Conservation (phyloP, 495 filamentous ascomycete species). For the Aspergillus saccharolyticus region DNA sequence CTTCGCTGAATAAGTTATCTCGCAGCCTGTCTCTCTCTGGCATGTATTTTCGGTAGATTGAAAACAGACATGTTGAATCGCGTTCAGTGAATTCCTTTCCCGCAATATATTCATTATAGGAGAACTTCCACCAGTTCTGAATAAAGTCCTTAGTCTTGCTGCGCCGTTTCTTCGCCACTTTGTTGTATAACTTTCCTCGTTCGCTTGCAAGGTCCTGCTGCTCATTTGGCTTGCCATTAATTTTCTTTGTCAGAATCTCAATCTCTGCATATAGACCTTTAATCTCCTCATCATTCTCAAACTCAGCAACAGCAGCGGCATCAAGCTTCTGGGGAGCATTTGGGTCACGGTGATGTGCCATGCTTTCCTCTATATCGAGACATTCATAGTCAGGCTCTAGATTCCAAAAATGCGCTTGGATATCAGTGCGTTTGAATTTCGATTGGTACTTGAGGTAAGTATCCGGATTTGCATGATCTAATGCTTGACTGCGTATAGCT, state of each 20-base stretch:
- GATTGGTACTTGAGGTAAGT: conserved; percentile 11
- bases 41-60: conserved; percentile 9
- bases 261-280: not conserved
- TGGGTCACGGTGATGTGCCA: conserved; percentile 6
- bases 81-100: conserved; percentile 8
- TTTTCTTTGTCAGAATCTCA: not conserved
- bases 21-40: not conserved
- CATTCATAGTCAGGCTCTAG: conserved; percentile 10
- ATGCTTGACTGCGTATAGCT: conserved; percentile 4
- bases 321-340: conserved; percentile 9
- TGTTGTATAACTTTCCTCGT: conserved; percentile 5
- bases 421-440: not conserved
- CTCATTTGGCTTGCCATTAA: not conserved
- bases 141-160: conserved; percentile 8
- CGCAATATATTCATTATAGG: conserved; percentile 11
- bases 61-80: conserved; percentile 7
- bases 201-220: not conserved
- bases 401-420: conserved; percentile 3
- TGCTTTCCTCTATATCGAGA: conserved; percentile 7
- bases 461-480: conserved; percentile 4
- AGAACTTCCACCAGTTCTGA: conserved; percentile 1
- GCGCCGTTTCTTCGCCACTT: conserved; percentile 1
- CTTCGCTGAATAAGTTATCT: conserved; percentile 6
- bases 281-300: conserved; percentile 5
- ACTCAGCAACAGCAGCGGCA: conserved; percentile 4